Evolutionary conservation across 768 basidiomycete species (phyloP), one percentile per base, ranked within the genome.

Genomic region (Collybia sordida): DNA sequence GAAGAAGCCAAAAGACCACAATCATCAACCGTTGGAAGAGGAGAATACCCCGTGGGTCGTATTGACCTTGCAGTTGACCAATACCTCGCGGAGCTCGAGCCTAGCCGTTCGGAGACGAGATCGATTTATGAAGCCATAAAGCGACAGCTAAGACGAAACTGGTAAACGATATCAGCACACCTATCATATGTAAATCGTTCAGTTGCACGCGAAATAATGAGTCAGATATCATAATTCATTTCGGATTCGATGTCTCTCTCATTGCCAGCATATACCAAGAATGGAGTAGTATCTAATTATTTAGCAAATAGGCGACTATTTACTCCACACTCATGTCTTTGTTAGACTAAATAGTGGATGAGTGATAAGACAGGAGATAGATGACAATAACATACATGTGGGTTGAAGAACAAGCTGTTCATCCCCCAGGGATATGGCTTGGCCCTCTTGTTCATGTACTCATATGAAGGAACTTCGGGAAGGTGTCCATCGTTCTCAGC

Each of bases 341-440:
- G 74, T 89, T 86, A 46, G 69, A 69, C 87, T 89, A 36, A 6
- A 51, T 35, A 31, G 24, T 40, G 15, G 17, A 47, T 6, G 14
- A 47, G 46, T 53, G 46, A 48, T 44, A 36, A 21, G 47, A 27
- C 38, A 40, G 17, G 35, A 18, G 42, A 21, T 14, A 42, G 44
- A 14, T 44, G 21, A 23, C 50, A 6, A 8, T 42, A n/a, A 61
- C 83, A 40, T 64, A 88, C 90, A 57, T 81, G 74, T 44, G 82
- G 66, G 65, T 90, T 93, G 74, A 79, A 93, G 78, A 93, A 93
- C 15, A 93, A 77, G 12, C 80, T 78, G 80, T 93, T 93, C 59
- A 57, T 68, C 19, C 91, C 91, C 91, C 91, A 93, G 17, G 91
- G 91, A 78, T 79, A 93, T 35, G 90, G 88, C 67, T 89, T 90